These are phyloP conservation scores for Penicillium olsonii DNA, from an alignment of 2,329 filamentous ascomycete species.

Conservation along the genomic window DNA sequence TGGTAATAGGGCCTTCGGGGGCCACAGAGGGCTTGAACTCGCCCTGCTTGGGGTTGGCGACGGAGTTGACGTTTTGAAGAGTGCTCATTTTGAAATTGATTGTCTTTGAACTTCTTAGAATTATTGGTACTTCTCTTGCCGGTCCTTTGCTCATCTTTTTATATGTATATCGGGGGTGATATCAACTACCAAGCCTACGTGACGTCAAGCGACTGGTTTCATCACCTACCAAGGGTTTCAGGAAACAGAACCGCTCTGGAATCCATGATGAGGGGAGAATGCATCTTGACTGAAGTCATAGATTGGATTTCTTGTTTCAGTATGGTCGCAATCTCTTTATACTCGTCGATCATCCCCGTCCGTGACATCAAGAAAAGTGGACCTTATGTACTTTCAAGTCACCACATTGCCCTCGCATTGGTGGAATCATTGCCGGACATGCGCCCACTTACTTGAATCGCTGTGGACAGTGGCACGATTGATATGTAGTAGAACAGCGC, in stretches of 20 bases:
- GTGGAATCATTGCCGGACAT: not conserved
- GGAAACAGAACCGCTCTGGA: not conserved
- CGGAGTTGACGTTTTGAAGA: conserved; percentile 52
- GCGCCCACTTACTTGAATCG: not conserved
- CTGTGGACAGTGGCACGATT: not conserved
- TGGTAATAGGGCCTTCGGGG: conserved; percentile 56
- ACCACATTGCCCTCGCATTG: not conserved
- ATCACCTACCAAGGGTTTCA: not conserved
- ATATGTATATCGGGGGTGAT: not conserved
- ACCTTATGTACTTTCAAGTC: not conserved
- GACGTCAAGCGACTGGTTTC: not conserved
- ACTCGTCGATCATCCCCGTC: not conserved
- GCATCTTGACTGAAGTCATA: not conserved
- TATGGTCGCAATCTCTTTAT: not conserved
- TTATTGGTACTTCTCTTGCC: not conserved
- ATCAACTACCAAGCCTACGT: not conserved
- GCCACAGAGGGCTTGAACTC: conserved; percentile 57
- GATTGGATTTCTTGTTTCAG: not conserved
- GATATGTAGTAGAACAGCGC: not conserved
- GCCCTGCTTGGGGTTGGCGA: conserved; percentile 53
- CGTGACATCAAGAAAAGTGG: not conserved
- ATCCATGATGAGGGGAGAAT: not conserved
- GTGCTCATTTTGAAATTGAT: conserved; percentile 24
- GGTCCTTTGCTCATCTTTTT: not conserved
- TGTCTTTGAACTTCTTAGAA: not conserved